These are phyloP conservation scores for Ustilago xerochloae DNA, from an alignment of 1,284 basidiomycete genomes.

Conservation along the genomic window DNA sequence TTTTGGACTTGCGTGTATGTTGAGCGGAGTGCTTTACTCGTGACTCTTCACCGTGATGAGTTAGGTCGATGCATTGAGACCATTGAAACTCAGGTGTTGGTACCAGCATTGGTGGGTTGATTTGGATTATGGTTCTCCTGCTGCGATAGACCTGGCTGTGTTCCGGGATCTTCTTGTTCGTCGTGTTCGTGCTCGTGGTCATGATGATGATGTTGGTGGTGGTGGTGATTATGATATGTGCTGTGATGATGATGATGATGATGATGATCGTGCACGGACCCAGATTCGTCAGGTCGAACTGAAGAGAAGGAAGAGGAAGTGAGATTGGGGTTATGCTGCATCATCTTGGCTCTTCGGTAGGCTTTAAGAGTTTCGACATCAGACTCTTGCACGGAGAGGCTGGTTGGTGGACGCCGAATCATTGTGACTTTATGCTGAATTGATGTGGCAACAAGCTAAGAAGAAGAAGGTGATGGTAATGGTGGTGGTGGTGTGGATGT, in stretches of 20 bases:
- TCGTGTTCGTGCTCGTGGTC: conserved; percentile 6
- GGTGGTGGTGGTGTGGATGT: background rate
- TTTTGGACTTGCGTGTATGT: too few relatives aligned
- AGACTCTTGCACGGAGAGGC: conserved; percentile 40
- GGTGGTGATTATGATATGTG: conserved; percentile 7
- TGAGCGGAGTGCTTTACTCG: too few relatives aligned
- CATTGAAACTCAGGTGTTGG: conserved; percentile 22
- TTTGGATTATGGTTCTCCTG: conserved; percentile 53
- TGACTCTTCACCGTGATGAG: too few relatives aligned
- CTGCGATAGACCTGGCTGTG: conserved; percentile 43
- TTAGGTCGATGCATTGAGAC: too few relatives aligned
- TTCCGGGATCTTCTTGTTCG: conserved; percentile 33
- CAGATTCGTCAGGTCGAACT: conserved; percentile 34
- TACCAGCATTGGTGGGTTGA: conserved; percentile 14
- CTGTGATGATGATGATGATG: conserved; percentile 19
- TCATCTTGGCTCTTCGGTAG: conserved; percentile 39
- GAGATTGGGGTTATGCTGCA: conserved; percentile 46
- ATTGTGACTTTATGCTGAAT: conserved; percentile 12
- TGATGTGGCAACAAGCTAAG: background rate
- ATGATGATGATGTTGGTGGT: conserved; percentile 16
- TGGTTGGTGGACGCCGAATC: conserved; percentile 39
- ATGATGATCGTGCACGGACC: conserved; percentile 32
- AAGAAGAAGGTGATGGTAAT: background rate
- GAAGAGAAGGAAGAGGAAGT: conserved; percentile 39
- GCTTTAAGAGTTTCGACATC: conserved; percentile 53